Evolutionary conservation across 192 early-diverging fungal genomes (phyloP).

Genomic region (Blastocladiella britannica): DNA sequence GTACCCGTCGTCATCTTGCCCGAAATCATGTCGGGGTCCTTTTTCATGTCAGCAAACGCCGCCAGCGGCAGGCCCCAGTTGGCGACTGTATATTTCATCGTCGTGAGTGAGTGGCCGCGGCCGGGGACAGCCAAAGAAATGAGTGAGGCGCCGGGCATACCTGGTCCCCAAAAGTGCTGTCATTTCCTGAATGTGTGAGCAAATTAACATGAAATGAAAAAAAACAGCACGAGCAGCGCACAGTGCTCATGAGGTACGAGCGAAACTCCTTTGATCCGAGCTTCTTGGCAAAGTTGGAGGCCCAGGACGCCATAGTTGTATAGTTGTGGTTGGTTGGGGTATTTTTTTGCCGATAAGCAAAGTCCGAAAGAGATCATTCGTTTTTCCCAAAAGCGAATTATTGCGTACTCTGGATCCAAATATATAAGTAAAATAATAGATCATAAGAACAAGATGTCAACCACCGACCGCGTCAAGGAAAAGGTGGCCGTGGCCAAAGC

Average conservation of each 20-base stretch:
- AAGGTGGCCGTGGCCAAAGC: background rate
- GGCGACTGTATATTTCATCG: constrained; percentile 15
- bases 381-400: too few species aligned
- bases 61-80: constrained; percentile 93
- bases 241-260: background rate
- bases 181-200: too few species aligned
- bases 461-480: background rate
- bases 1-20: constrained; percentile 79
- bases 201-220: background rate
- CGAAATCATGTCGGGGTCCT: constrained; percentile 75
- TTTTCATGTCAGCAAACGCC: constrained; percentile 76
- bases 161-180: background rate
- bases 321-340: too few species aligned
- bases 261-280: background rate
- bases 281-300: background rate
- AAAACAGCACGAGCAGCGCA: background rate
- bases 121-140: background rate
- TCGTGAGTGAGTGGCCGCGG: background rate
- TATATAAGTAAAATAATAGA: background rate
- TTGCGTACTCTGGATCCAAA: too few species aligned
- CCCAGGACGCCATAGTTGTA: background rate
- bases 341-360: too few species aligned
- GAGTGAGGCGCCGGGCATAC: background rate
- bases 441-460: background rate
- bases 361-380: too few species aligned